A percentile compares a stretch with the other conserved stretches of the same genome.
Conservation (phyloP, 2,329 filamentous ascomycete genomes). For the Diatrype stigma region DNA sequence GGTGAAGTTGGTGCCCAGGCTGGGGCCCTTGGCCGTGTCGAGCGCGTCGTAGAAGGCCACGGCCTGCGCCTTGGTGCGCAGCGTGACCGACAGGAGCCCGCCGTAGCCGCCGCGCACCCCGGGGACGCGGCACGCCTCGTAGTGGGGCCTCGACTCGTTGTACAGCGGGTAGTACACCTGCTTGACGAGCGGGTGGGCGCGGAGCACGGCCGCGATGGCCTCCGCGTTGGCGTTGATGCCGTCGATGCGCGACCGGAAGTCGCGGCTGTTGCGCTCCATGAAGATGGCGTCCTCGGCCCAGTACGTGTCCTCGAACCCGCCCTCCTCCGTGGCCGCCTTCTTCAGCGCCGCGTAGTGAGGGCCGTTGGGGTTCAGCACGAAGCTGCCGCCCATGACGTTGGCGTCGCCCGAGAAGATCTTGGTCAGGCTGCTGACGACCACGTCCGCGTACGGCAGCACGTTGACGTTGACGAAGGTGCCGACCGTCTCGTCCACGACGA, state of each 20-base stretch:
- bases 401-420: slow-evolving; percentile 97
- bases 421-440: slow-evolving; percentile 91
- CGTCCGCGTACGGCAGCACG: slow-evolving; percentile 81
- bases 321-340: slow-evolving; percentile 51
- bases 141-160: slow-evolving; percentile 63
- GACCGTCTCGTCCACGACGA: slow-evolving; percentile 94
- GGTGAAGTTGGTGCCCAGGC: slow-evolving; percentile 94
- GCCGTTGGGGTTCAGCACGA: slow-evolving; percentile 61
- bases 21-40: slow-evolving; percentile 88
- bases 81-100: slow-evolving; percentile 80
- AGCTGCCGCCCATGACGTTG: slow-evolving; percentile 93
- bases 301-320: slow-evolving; percentile 80
- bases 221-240: slow-evolving; percentile 85
- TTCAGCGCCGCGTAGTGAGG: slow-evolving; percentile 70
- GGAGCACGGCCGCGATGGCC: slow-evolving; percentile 70
- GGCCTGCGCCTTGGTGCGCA: slow-evolving; percentile 66
- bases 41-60: slow-evolving; percentile 80
- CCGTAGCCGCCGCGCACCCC: slow-evolving; percentile 87
- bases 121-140: slow-evolving; percentile 72
- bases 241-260: slow-evolving; percentile 78
- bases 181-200: slow-evolving; percentile 60
- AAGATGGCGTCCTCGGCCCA: slow-evolving; percentile 95
- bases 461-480: slow-evolving; percentile 96
- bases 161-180: slow-evolving; percentile 83
- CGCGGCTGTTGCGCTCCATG: slow-evolving; percentile 91